A percentile compares a stretch with the other conserved stretches of the same genome.
phyloP scores from a whole-genome alignment of 371 early-diverging fungal species.

The Syncephalastrum contaminatum region DNA sequence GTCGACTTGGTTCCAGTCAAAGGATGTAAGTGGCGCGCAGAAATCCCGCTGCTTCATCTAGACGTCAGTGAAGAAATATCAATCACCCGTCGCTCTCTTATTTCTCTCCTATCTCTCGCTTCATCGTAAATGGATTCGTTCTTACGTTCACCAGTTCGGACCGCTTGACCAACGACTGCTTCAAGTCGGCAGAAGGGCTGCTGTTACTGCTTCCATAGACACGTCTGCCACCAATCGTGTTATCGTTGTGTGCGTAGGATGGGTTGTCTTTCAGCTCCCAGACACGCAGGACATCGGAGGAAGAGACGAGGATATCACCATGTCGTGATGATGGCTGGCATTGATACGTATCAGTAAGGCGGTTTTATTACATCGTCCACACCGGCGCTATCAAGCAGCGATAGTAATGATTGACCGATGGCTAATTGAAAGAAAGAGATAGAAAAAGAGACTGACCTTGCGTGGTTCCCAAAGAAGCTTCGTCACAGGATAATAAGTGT shows the following conservation, averaged over 20 bases:
- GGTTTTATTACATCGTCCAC: no score
- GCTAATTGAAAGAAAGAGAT: not conserved
- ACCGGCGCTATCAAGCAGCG: no score
- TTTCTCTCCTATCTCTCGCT: not conserved
- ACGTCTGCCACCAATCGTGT: conserved; percentile 40
- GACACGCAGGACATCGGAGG: conserved; percentile 83
- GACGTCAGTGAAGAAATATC: not conserved
- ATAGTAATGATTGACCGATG: not conserved
- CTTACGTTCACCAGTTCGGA: conserved; percentile 62
- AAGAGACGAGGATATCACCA: conserved; percentile 82
- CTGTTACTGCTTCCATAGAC: not conserved
- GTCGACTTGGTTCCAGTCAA: conserved; percentile 91
- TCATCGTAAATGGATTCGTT: not conserved
- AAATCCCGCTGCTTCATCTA: conserved; percentile 56
- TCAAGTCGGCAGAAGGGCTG: not conserved
- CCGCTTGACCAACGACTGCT: conserved; percentile 36
- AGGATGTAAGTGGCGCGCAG: conserved; percentile 86
- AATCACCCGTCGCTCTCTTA: not conserved
- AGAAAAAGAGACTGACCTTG: conserved; percentile 44
- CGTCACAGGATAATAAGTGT: conserved; percentile 87
- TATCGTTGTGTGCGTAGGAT: conserved; percentile 20
- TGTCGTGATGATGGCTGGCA: conserved; percentile 42
- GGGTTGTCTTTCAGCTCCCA: conserved; percentile 82
- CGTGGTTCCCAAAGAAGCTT: conserved; percentile 89
- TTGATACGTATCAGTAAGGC: not conserved